Percentiles rank a stretch among this genome's conserved stretches.
phyloP scores from a whole-genome alignment of 139 green algal genomes.

The Edaphochlamys debaryana region DNA sequence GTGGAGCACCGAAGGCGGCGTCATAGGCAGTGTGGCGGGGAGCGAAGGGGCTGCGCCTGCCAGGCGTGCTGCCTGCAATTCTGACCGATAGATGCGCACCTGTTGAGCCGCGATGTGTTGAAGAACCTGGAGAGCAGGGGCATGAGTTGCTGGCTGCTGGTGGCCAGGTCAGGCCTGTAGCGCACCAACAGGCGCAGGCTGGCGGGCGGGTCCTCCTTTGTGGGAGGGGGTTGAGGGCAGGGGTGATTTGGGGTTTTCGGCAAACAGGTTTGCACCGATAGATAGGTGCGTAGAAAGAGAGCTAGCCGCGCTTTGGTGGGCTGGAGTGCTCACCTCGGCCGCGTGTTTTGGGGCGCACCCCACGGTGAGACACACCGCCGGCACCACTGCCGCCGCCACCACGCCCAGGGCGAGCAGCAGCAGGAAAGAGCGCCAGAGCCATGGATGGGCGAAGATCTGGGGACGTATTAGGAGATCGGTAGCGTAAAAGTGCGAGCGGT shows the following conservation, averaged over 20 bases:
- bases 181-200: not conserved
- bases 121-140: slow-evolving; percentile 16
- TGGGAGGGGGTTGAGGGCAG: not conserved
- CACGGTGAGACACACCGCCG: slow-evolving; percentile 12
- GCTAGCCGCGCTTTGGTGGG: too few species aligned
- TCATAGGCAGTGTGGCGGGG: too few species aligned
- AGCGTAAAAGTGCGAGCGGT: too few species aligned
- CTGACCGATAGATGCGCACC: too few species aligned
- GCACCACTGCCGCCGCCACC: not conserved
- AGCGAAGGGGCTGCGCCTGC: too few species aligned
- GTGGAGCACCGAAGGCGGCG: too few species aligned
- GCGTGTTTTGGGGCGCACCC: not conserved
- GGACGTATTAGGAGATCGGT: too few species aligned
- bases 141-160: not conserved
- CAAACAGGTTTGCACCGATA: too few species aligned
- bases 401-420: not conserved
- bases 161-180: not conserved
- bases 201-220: not conserved
- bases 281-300: too few species aligned
- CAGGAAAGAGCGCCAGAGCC: not conserved
- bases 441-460: not conserved
- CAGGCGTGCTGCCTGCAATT: too few species aligned
- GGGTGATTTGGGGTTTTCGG: too few species aligned
- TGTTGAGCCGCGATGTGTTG: slow-evolving; percentile 17
- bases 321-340: too few species aligned